Conservation (phyloP, 306 rosid species). For the Oemleria cerasiformis region DNA sequence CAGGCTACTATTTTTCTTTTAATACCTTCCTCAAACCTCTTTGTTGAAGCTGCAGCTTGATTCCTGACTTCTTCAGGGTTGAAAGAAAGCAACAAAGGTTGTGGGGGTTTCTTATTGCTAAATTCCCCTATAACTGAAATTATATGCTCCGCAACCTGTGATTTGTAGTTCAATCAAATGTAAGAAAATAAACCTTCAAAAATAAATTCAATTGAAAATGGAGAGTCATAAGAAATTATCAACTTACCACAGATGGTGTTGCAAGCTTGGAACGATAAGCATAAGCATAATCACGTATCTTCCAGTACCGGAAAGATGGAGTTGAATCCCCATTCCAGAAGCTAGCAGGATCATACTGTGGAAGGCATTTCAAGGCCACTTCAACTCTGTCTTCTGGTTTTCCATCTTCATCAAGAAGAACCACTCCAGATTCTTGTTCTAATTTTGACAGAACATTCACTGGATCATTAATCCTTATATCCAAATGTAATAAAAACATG, state of each 20-base stretch:
- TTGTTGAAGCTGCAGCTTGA: constrained; percentile 86
- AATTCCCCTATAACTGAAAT: constrained; percentile 67
- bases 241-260: constrained; percentile 71
- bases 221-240: constrained; percentile 11
- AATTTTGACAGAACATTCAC: constrained; percentile 30
- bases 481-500: not conserved
- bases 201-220: constrained; percentile 20
- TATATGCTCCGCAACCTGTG: constrained; percentile 71
- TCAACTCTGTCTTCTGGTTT: constrained; percentile 70
- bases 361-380: constrained; percentile 76
- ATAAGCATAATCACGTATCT: constrained; percentile 89
- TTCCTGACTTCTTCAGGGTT: constrained; percentile 68
- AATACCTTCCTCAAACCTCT: constrained; percentile 83
- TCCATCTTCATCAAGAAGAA: constrained; percentile 63
- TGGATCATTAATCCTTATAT: not conserved
- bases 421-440: constrained; percentile 67
- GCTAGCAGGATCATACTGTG: constrained; percentile 58
- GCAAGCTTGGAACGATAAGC: constrained; percentile 70
- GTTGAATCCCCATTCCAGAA: constrained; percentile 34
- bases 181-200: not conserved
- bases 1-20: not conserved
- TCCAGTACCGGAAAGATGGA: constrained; percentile 71
- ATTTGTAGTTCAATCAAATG: constrained; percentile 2
- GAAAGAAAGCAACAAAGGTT: constrained; percentile 76
- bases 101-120: constrained; percentile 41